phyloP scores from a whole-genome alignment of 768 basidiomycete genomes.

The Kwoniella bestiolae region DNA sequence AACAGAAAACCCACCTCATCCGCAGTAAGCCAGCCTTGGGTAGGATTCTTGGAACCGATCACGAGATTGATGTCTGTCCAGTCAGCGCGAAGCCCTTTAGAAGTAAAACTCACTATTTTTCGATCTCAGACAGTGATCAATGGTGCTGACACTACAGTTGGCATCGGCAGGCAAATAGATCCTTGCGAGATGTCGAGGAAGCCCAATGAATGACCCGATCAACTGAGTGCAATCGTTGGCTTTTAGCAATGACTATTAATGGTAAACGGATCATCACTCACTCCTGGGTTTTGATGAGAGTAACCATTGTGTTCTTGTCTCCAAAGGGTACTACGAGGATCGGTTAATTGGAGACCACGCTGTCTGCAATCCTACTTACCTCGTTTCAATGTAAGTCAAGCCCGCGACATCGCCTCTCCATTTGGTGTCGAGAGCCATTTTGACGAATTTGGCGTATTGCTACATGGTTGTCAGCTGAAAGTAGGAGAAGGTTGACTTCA shows the following conservation, averaged over 20 bases:
- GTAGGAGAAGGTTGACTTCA: not conserved
- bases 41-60: slow-evolving; percentile 78
- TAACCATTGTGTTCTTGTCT: slow-evolving; percentile 76
- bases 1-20: slow-evolving; percentile 37
- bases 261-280: slow-evolving; percentile 13
- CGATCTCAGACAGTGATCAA: slow-evolving; percentile 79
- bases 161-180: slow-evolving; percentile 78
- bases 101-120: slow-evolving; percentile 72
- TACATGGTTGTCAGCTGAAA: not conserved
- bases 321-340: slow-evolving; percentile 68
- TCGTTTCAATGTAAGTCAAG: slow-evolving; percentile 73
- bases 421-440: slow-evolving; percentile 69
- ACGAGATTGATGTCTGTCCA: slow-evolving; percentile 60
- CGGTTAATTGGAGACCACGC: not conserved
- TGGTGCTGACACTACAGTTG: slow-evolving; percentile 80
- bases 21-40: slow-evolving; percentile 39
- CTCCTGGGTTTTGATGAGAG: slow-evolving; percentile 69
- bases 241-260: slow-evolving; percentile 44
- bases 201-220: slow-evolving; percentile 80
- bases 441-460: slow-evolving; percentile 79
- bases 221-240: slow-evolving; percentile 61
- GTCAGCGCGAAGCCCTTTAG: slow-evolving; percentile 14
- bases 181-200: slow-evolving; percentile 63
- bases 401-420: slow-evolving; percentile 65
- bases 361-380: not conserved